These are phyloP conservation scores for Mrakia hoshinonis DNA, from an alignment of 768 basidiomycete species.

Conservation along the genomic window DNA sequence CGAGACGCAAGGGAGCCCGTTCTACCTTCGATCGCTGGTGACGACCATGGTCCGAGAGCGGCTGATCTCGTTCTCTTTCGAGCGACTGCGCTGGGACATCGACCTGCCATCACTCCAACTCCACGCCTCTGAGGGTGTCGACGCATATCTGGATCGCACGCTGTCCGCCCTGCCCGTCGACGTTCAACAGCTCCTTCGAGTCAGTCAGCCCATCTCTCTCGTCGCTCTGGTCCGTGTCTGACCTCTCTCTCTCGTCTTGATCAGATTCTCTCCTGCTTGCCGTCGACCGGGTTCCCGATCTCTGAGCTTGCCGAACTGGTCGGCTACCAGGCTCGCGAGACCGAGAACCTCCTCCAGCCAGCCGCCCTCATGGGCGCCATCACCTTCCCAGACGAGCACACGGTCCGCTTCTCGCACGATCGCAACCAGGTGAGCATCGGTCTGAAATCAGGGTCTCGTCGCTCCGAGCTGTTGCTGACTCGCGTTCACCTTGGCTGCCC, in stretches of 20 bases:
- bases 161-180: background rate
- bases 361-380: slow-evolving; percentile 1
- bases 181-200: background rate
- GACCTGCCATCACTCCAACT: background rate
- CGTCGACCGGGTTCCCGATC: slow-evolving; percentile 6
- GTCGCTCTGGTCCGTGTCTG: too few species aligned
- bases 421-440: background rate
- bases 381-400: background rate
- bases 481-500: background rate
- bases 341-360: background rate
- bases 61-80: background rate
- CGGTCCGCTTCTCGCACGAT: slow-evolving; percentile 24
- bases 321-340: background rate
- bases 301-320: background rate
- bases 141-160: background rate
- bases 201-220: background rate
- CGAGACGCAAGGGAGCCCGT: slow-evolving; percentile 15
- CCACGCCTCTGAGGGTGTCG: slow-evolving; percentile 4
- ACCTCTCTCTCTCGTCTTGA: background rate
- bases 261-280: slow-evolving; percentile 20
- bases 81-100: background rate
- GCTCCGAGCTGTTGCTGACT: background rate
- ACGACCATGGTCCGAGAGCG: slow-evolving; percentile 1
- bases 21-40: slow-evolving; percentile 7
- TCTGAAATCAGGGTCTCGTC: background rate